Evolutionary conservation across 768 basidiomycete genomes (phyloP).

Genomic region (Mycena vitilis): DNA sequence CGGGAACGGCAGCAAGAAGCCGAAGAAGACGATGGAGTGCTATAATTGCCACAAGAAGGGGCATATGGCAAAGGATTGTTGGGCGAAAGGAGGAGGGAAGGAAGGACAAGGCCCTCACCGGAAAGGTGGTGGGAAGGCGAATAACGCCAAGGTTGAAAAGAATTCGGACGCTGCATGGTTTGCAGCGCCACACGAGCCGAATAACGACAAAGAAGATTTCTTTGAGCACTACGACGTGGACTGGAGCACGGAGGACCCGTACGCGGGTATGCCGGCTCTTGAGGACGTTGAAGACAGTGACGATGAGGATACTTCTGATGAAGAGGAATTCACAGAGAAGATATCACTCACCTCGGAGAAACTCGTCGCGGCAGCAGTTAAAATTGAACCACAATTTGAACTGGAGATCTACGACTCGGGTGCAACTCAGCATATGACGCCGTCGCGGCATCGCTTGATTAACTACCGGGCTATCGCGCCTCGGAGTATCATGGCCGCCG

Average conservation of each 20-base stretch:
- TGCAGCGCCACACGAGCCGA: not conserved
- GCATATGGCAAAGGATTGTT: constrained; percentile 47
- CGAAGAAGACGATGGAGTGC: constrained; percentile 35
- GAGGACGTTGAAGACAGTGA: not conserved
- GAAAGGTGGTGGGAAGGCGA: constrained; percentile 14
- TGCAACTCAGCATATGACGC: constrained; percentile 50
- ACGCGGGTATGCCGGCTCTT: not conserved
- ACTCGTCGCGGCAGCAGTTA: no score
- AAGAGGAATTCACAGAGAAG: not conserved
- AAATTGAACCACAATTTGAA: no score
- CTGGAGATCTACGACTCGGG: constrained; percentile 51
- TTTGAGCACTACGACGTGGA: not conserved
- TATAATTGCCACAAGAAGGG: constrained; percentile 47
- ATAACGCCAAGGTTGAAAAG: not conserved
- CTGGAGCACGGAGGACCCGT: not conserved
- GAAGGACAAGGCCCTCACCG: constrained; percentile 46
- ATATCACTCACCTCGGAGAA: constrained; percentile 12
- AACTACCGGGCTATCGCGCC: no score
- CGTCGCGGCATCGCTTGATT: no score
- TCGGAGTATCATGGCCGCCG: constrained; percentile 48
- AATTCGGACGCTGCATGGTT: not conserved
- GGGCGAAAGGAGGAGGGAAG: constrained; percentile 43
- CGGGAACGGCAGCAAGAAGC: not conserved
- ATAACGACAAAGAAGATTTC: constrained; percentile 1
- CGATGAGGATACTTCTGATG: no score